These are phyloP conservation scores for Backusella luteola DNA, from an alignment of 192 early-diverging fungal genomes.

Conservation along the genomic window DNA sequence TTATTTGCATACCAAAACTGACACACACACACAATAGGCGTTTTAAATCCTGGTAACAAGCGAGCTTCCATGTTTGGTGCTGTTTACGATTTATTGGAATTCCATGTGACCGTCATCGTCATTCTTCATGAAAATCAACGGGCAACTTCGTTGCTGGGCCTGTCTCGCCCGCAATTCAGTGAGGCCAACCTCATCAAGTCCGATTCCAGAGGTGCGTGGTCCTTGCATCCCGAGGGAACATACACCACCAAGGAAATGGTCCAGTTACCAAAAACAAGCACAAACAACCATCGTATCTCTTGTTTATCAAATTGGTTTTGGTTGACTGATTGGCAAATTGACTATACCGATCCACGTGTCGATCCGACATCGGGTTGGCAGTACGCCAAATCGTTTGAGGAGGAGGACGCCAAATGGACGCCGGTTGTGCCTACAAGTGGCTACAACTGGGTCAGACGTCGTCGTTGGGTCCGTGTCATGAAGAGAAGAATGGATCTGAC, in stretches of 20 bases:
- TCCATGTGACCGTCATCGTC: slow-evolving; percentile 59
- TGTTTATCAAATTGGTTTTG: slow-evolving; percentile 65
- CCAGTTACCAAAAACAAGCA: slow-evolving; percentile 39
- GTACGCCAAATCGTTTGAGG: slow-evolving; percentile 60
- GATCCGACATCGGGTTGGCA: slow-evolving; percentile 73
- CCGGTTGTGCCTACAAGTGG: slow-evolving; percentile 45
- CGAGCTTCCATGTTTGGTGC: slow-evolving; percentile 31
- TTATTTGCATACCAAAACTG: not conserved
- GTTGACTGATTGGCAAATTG: slow-evolving; percentile 81
- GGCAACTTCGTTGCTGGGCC: slow-evolving; percentile 46
- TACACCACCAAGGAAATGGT: slow-evolving; percentile 53
- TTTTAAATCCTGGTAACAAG: slow-evolving; percentile 12
- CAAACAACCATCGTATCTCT: slow-evolving; percentile 17
- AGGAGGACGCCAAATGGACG: slow-evolving; percentile 52
- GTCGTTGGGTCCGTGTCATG: slow-evolving; percentile 78
- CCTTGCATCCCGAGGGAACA: slow-evolving; percentile 47
- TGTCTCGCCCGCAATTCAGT: slow-evolving; percentile 54
- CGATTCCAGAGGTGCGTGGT: slow-evolving; percentile 66
- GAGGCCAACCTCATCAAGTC: slow-evolving; percentile 41
- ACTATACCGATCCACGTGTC: slow-evolving; percentile 53
- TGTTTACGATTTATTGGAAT: slow-evolving; percentile 41
- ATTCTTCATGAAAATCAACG: slow-evolving; percentile 73
- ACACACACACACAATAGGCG: not conserved
- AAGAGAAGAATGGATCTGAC: slow-evolving; percentile 60
- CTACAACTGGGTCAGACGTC: slow-evolving; percentile 59